Evolutionary conservation across 2,329 filamentous ascomycete genomes (phyloP), one percentile per base, ranked within the genome.

Genomic region (Scedosporium minutisporum): DNA sequence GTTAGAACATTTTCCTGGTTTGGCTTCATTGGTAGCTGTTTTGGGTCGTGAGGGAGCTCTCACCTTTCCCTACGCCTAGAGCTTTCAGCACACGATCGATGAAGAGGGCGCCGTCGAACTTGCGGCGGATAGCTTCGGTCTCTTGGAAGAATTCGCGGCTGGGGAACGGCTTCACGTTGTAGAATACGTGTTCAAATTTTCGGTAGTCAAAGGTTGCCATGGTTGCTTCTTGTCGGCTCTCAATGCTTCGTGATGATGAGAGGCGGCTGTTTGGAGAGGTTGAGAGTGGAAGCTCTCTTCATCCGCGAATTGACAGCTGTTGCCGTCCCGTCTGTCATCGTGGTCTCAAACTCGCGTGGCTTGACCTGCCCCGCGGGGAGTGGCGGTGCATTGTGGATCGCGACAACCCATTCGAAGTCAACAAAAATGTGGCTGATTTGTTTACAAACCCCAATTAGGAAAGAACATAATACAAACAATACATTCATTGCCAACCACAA

Each of bases 31-130:
- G 9, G 6, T 38, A 38, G 33, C 33, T 38, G 33, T 38, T 38
- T 38, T 38, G 33, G 33, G 33, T 21, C 33, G 3, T 23, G n/a
- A 53, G 27, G 27, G n/a, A n/a, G 12, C 10, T 51, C 38, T 44
- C 44, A 91, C 90, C 83, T 74, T 88, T 86, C 67, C 81, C 80
- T 63, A 95, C 83, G 29, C 88, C 85, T 29, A 93, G 77, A 0
- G 87, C 81, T 62, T 82, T 84, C 65, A 95, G 77, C 48, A 96
- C 84, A 62, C 88, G 85, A 72, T 96, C 91, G 70, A 93, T 87
- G 74, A 95, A 96, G 63, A 93, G 82, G 63, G 82, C 78, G 67
- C 88, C 87, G 65, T 87, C 85, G 21, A 92, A 79, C 58, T 76
- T 81, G 69, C 87, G 88, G 67, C 90, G 87, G 70, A 84, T 84